Conservation (phyloP, 306 rosid genomes). For the Begonia fuchsioides region DNA sequence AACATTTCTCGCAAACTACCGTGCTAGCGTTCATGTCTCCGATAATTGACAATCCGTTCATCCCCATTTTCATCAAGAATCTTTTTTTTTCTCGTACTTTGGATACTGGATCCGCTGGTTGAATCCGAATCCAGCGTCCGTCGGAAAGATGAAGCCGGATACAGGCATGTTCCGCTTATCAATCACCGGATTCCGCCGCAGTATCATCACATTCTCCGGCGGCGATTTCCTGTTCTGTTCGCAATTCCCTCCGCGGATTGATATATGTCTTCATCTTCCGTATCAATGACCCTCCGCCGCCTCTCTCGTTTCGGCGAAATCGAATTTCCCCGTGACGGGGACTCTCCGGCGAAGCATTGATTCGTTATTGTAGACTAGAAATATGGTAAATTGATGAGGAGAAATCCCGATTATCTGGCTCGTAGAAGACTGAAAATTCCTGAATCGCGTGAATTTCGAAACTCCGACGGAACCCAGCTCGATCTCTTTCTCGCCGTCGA, state of each 20-base stretch:
- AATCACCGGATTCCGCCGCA: slow-evolving; percentile 19
- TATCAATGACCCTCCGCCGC: slow-evolving; percentile 12
- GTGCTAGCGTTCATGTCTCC: slow-evolving; percentile 1
- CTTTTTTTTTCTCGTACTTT: slow-evolving; percentile 25
- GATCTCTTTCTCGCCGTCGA: slow-evolving; percentile 36
- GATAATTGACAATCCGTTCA: background rate
- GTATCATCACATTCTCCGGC: slow-evolving; percentile 30
- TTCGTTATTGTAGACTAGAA: slow-evolving; percentile 12
- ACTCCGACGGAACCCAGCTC: slow-evolving; percentile 31
- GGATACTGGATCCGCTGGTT: slow-evolving; percentile 19
- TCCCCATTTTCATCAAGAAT: slow-evolving; percentile 21
- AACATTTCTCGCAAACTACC: slow-evolving; percentile 32
- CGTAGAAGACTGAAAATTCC: slow-evolving; percentile 19
- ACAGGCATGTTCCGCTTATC: background rate
- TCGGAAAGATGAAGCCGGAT: slow-evolving; percentile 11
- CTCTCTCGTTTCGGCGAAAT: slow-evolving; percentile 34
- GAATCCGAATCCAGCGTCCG: slow-evolving; percentile 19
- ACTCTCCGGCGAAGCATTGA: slow-evolving; percentile 17
- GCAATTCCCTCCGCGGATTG: slow-evolving; percentile 2
- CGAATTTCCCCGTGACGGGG: slow-evolving; percentile 38
- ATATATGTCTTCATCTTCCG: background rate
- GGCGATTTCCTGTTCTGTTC: slow-evolving; percentile 9
- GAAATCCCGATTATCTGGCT: slow-evolving; percentile 46
- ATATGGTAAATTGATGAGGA: slow-evolving; percentile 33
- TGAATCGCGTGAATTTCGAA: slow-evolving; percentile 24